Evolutionary conservation across 495 filamentous ascomycete genomes (phyloP), one percentile per base, ranked within the genome.

Genomic region (Darksidea phi): DNA sequence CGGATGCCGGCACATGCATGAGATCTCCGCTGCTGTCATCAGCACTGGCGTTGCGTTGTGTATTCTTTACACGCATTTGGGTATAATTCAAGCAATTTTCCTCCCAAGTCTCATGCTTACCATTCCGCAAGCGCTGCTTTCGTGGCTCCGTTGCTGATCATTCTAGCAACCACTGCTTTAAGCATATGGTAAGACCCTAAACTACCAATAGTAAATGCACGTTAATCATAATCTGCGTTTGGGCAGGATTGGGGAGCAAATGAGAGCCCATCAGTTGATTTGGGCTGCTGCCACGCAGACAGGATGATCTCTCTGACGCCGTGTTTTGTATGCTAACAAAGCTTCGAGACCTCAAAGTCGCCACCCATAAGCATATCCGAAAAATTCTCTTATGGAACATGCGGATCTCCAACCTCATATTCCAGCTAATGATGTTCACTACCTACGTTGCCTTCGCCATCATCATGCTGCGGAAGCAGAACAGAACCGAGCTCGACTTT

Each of bases 61-160:
- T 48, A 62, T 67, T 24, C 59, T 67, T 15, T 63, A 67, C 36
- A 46, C 26, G 10, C 59, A 58, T 17, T 34, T 67, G 6, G 58
- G 28, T 32, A 10, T 4, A 10, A 10, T 32, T 32, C 28, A 32
- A 32, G 28, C 10, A 10, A 3, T 32, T 3, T 3, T 10, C 4
- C 10, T 32, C 28, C 10, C 3, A 32, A 32, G 28, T 32, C 10
- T 10, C 28, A 10, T 3, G 10, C 28, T 32, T 3, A 32, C n/a
- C 28, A 32, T 10, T 10, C 28, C 28, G 10, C 28, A 32, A 10
- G 58, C 4, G 38, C 34, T 38, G 45, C 63, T 6, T 58, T 62
- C 23, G 13, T 67, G 12, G 59, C 53, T 5, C 52, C 63, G 1
- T 38, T 62, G 4, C 0, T 67, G 20, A 38, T 36, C 7, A 53